Percentiles rank a stretch among this genome's conserved stretches.
These are phyloP conservation scores for Fusarium nodosum DNA, from an alignment of 2,329 filamentous ascomycete genomes.

Conservation along the genomic window DNA sequence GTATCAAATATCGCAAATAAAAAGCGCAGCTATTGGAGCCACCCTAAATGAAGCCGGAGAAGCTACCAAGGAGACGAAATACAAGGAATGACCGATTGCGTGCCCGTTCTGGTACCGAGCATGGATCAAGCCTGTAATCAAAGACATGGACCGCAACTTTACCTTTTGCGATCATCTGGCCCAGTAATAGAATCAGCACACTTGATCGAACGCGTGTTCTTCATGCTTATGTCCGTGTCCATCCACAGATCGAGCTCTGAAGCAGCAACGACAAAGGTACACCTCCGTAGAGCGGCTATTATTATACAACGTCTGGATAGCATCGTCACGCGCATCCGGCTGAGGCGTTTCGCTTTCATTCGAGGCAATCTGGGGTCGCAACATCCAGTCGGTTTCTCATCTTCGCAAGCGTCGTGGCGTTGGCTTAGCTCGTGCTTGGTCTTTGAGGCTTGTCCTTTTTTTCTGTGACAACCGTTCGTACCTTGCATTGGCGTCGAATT, in stretches of 20 bases:
- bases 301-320: conserved; percentile 14
- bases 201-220: conserved; percentile 24
- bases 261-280: conserved; percentile 1
- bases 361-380: background rate
- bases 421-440: conserved; percentile 19
- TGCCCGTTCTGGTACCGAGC: conserved; percentile 24
- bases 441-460: conserved; percentile 22
- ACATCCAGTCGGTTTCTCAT: conserved; percentile 9
- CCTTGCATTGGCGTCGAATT: conserved; percentile 42
- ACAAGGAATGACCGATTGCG: conserved; percentile 40
- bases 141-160: conserved; percentile 27
- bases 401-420: conserved; percentile 38
- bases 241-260: conserved; percentile 4
- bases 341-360: conserved; percentile 39
- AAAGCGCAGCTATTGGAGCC: conserved; percentile 23
- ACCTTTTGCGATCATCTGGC: conserved; percentile 23
- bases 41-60: conserved; percentile 36
- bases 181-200: conserved; percentile 33
- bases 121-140: conserved; percentile 38
- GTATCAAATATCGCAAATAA: conserved; percentile 21
- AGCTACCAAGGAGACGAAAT: conserved; percentile 35
- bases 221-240: conserved; percentile 15
- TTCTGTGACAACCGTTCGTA: conserved; percentile 41
- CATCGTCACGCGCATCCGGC: conserved; percentile 34
- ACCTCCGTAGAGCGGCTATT: conserved; percentile 5